Evolutionary conservation across 345 rosid species (phyloP).

Genomic region (Gossypium ekmanianum): DNA sequence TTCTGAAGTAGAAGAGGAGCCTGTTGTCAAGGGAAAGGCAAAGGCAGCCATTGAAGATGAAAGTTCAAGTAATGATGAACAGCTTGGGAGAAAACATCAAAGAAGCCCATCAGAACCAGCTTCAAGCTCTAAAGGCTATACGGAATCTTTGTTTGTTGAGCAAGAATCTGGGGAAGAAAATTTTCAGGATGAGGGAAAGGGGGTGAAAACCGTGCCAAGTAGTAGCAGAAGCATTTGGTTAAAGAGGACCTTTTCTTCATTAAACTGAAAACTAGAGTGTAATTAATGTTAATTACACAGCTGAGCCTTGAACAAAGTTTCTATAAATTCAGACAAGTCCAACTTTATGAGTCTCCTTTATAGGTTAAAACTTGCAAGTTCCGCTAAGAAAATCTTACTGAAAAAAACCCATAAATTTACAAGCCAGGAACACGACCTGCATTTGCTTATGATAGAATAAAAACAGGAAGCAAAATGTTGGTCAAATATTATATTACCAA

Average conservation of each 20-base stretch:
- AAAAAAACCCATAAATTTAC: too few species aligned
- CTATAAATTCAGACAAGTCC: neutral
- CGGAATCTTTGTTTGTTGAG: conserved; percentile 18
- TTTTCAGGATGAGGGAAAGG: conserved; percentile 11
- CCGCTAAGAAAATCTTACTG: neutral
- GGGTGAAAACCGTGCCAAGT: conserved; percentile 23
- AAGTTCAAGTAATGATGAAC: conserved; percentile 33
- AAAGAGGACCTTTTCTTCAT: conserved; percentile 20
- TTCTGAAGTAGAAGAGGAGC: conserved; percentile 18
- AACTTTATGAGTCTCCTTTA: neutral
- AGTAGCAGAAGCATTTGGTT: conserved; percentile 26
- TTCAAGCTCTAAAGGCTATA: conserved; percentile 24
- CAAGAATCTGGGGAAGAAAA: conserved; percentile 7
- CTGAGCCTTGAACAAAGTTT: neutral
- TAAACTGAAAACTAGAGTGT: neutral
- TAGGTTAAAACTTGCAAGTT: neutral
- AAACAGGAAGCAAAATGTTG: neutral
- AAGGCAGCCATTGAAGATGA: conserved; percentile 27
- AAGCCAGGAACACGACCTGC: neutral
- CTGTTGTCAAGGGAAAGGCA: conserved; percentile 26
- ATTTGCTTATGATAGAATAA: neutral
- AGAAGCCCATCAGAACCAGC: conserved; percentile 32
- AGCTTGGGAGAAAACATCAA: neutral
- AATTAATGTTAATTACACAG: neutral
- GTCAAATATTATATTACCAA: neutral